Evolutionary conservation across 192 early-diverging fungal genomes (phyloP), one percentile per base, ranked within the genome.

Genomic region (Cetraspora pellucida): DNA sequence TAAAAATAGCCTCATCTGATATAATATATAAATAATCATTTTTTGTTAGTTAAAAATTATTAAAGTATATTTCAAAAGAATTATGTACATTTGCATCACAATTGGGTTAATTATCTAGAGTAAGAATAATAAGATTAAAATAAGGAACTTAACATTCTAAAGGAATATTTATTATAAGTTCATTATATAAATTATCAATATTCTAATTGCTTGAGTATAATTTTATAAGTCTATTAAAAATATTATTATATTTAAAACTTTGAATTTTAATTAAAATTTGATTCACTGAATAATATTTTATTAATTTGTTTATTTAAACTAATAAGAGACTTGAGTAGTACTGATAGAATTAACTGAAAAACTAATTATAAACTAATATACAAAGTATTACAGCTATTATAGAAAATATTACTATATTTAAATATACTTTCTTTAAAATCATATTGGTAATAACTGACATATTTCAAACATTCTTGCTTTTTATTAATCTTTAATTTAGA

Each of bases 51-150:
- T 47, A 2, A 13, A 70, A 3, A 50, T 70, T 21, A 50, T 70
- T 28, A 46, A 25, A 70, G 27, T 70, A 70, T 21, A 50, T 49
- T n/a, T 49, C 23, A 6, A 44, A 70, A 0, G 25, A 19, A 52
- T 71, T 21, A 14, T 71, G 11, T 28, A 71, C 9, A 71, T 71
- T 71, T 30, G 10, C 2, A 71, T 71, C 37, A 54, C 47, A 71
- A 25, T 54, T 71, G 27, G 27, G 23, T 3, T 54, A n/a, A 2
- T 71, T 28, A 3, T 2, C 27, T 16, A 7, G 47, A 28, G 25
- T 28, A 54, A 71, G 5, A 17, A 71, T 71, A 19, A 68, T 5
- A 16, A 71, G 2, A 27, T 71, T 71, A 10, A 23, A 10, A 28
- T 11, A 10, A 1, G 14, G 0, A 50, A 71, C 10, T 71, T 54